Conservation (phyloP, 345 rosid species). For the Kandelia obovata region DNA sequence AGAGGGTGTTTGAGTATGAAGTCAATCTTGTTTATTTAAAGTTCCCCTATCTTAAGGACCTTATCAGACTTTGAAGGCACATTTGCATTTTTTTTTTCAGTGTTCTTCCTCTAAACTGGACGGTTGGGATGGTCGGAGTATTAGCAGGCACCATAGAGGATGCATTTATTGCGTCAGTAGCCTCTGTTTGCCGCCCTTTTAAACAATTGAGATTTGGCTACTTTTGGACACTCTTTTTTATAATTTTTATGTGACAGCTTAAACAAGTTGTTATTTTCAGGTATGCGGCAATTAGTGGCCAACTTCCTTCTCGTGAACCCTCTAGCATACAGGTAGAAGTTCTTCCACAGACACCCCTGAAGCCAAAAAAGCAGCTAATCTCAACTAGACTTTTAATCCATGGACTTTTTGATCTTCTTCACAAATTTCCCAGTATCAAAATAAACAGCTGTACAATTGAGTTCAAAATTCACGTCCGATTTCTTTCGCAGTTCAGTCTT, state of each 20-base stretch:
- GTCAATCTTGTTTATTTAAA: not conserved
- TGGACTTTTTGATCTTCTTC: too few relatives aligned
- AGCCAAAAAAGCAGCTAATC: too few relatives aligned
- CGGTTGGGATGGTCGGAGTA: constrained; percentile 74
- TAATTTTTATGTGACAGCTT: not conserved
- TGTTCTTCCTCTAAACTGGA: constrained; percentile 76
- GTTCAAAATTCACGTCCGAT: too few relatives aligned
- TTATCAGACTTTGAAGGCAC: not conserved
- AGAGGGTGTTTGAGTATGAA: constrained; percentile 1
- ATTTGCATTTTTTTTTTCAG: constrained; percentile 25
- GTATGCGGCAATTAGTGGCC: constrained; percentile 61
- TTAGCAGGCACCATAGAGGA: constrained; percentile 62
- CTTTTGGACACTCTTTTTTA: not conserved
- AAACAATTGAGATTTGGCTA: not conserved
- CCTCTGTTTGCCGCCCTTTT: not conserved
- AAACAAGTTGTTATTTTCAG: constrained; percentile 28
- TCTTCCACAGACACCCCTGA: too few relatives aligned
- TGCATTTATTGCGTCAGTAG: constrained; percentile 49
- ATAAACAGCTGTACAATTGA: too few relatives aligned
- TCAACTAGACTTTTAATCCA: too few relatives aligned
- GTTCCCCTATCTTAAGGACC: too few relatives aligned
- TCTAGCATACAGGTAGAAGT: constrained; percentile 1
- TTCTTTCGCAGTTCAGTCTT: too few relatives aligned
- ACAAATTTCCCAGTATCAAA: too few relatives aligned
- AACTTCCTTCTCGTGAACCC: constrained; percentile 26